phyloP scores from a whole-genome alignment of 225 moss, liverwort and hornwort genomes.

The Pleurozium schreberi region DNA sequence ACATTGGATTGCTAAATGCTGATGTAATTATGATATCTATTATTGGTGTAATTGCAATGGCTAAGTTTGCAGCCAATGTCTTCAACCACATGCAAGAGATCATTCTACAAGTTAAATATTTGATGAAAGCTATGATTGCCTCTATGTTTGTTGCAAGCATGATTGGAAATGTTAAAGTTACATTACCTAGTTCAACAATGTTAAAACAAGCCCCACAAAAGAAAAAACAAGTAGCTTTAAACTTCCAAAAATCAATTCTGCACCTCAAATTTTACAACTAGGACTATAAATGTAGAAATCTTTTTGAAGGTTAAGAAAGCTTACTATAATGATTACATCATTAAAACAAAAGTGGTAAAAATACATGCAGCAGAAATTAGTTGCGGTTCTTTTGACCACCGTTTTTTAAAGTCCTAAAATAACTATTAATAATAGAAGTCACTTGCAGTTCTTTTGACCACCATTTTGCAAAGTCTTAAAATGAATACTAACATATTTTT shows the following conservation, averaged over 20 bases:
- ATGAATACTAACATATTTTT: too few species aligned
- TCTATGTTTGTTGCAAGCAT: conserved; percentile 70
- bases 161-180: conserved; percentile 73
- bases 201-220: conserved; percentile 71
- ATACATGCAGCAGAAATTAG: too few species aligned
- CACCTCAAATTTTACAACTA: not conserved
- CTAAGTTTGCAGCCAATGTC: conserved; percentile 23
- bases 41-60: conserved; percentile 17
- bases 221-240: conserved; percentile 6
- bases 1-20: not conserved
- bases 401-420: too few species aligned
- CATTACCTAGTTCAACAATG: conserved; percentile 59
- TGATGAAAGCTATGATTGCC: conserved; percentile 70
- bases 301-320: not conserved
- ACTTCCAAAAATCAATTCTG: not conserved
- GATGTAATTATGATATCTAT: not conserved
- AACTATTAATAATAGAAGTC: too few species aligned
- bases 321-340: not conserved
- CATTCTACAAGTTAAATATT: conserved; percentile 48
- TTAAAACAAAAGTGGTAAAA: too few species aligned
- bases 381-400: too few species aligned
- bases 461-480: too few species aligned
- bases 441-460: too few species aligned
- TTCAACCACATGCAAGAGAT: conserved; percentile 52
- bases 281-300: not conserved